A percentile compares a stretch with the other conserved stretches of the same genome.
These are phyloP conservation scores for Ephemerocybe angulata DNA, from an alignment of 768 basidiomycete genomes.

Conservation along the genomic window DNA sequence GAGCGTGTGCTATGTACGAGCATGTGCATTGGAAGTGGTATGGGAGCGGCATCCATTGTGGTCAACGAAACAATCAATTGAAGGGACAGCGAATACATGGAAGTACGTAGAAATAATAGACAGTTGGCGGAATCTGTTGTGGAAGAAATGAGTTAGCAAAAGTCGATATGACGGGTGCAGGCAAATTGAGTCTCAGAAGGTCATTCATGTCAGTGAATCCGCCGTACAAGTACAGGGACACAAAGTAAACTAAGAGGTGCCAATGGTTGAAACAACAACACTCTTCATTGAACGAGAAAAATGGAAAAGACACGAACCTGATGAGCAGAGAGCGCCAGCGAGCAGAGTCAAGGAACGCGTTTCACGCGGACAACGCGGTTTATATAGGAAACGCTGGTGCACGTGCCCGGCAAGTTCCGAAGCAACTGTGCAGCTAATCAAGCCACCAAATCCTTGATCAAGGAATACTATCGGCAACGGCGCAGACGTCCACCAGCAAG, in stretches of 20 bases:
- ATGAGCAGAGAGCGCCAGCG: neutral
- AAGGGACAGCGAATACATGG: neutral
- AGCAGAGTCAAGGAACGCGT: neutral
- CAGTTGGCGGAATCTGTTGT: neutral
- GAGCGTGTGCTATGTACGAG: conserved; percentile 76
- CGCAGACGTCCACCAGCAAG: conserved; percentile 27
- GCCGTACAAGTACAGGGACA: conserved; percentile 27
- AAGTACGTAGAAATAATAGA: conserved; percentile 1
- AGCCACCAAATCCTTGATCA: conserved; percentile 25
- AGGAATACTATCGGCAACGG: conserved; percentile 20
- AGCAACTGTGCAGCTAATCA: conserved; percentile 29
- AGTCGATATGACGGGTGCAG: conserved; percentile 4
- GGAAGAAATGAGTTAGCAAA: conserved; percentile 4
- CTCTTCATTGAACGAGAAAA: conserved; percentile 59
- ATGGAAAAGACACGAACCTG: conserved; percentile 25
- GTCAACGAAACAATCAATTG: conserved; percentile 55
- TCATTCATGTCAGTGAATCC: conserved; percentile 79
- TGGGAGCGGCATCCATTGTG: conserved; percentile 82
- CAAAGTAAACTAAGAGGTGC: conserved; percentile 94
- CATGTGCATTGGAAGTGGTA: conserved; percentile 77
- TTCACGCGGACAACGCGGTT: neutral
- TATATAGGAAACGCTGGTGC: neutral
- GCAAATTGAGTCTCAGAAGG: conserved; percentile 66
- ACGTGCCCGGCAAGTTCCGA: conserved; percentile 28
- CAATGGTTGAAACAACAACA: conserved; percentile 71